Percentiles rank a stretch among this genome's conserved stretches.
Evolutionary conservation across 192 early-diverging fungal species (phyloP).

Genomic region (Backusella westeae): DNA sequence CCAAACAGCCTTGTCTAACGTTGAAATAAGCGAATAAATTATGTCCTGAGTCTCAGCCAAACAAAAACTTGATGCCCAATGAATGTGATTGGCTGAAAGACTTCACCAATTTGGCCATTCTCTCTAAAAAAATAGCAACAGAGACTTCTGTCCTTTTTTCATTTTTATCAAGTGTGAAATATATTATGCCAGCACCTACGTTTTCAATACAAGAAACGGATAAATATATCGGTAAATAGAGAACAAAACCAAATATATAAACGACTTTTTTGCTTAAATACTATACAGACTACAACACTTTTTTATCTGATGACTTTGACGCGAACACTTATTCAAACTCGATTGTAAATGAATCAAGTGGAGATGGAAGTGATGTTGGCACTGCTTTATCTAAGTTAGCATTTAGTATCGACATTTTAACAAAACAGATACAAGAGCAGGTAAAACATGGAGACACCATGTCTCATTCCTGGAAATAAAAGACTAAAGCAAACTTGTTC

Average conservation of each 20-base stretch:
- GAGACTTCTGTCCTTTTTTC: background rate
- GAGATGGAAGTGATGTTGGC: constrained; percentile 59
- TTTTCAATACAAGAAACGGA: constrained; percentile 5
- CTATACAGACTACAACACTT: constrained; percentile 64
- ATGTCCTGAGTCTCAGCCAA: too few species aligned
- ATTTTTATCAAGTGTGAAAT: background rate
- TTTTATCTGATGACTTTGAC: constrained; percentile 63
- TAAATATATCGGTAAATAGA: background rate
- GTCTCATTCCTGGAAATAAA: background rate
- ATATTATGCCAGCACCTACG: background rate
- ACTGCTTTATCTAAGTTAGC: constrained; percentile 64
- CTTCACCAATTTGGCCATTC: background rate
- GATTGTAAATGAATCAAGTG: constrained; percentile 58
- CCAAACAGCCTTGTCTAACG: too few species aligned
- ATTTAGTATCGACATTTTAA: constrained; percentile 72
- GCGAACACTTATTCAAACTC: constrained; percentile 64
- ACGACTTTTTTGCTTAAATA: background rate
- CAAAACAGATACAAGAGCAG: constrained; percentile 73
- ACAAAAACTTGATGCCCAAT: background rate
- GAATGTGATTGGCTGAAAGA: background rate
- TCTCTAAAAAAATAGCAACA: background rate
- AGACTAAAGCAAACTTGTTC: constrained; percentile 4
- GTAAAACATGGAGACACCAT: constrained; percentile 34
- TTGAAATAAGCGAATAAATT: too few species aligned
- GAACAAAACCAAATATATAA: background rate